phyloP scores from a whole-genome alignment of 2,329 filamentous ascomycete species.

The Hymenoscyphus albidus region DNA sequence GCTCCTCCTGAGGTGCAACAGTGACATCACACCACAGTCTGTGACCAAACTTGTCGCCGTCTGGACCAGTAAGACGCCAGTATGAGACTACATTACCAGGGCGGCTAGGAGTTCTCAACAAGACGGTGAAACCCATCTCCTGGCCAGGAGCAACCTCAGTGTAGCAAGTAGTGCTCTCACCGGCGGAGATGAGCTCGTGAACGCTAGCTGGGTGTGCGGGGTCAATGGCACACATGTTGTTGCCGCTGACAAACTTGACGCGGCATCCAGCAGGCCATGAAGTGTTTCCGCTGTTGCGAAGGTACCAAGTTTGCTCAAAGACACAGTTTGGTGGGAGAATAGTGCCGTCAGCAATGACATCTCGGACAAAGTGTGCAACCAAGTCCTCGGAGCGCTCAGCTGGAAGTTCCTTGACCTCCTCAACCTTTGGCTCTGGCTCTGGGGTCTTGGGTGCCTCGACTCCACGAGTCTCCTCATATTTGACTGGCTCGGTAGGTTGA shows the following conservation, averaged over 20 bases:
- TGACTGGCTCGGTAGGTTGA: conserved; percentile 54
- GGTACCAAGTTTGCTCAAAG: conserved; percentile 88
- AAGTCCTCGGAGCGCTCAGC: conserved; percentile 38
- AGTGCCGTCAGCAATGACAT: conserved; percentile 76
- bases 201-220: conserved; percentile 74
- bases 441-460: conserved; percentile 29
- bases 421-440: conserved; percentile 27
- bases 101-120: conserved; percentile 75
- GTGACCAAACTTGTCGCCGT: conserved; percentile 83
- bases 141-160: conserved; percentile 68
- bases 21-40: conserved; percentile 92
- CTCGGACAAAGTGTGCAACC: conserved; percentile 69
- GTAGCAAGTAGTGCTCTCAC: conserved; percentile 75
- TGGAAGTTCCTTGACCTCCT: conserved; percentile 35
- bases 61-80: conserved; percentile 84
- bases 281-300: conserved; percentile 75
- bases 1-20: conserved; percentile 47
- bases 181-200: conserved; percentile 70
- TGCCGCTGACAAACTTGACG: conserved; percentile 87
- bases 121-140: conserved; percentile 75
- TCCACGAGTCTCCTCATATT: conserved; percentile 33
- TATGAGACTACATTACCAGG: conserved; percentile 84
- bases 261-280: conserved; percentile 87
- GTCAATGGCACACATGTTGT: conserved; percentile 93
- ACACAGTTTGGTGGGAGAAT: conserved; percentile 64